Percentiles rank a stretch among this genome's conserved stretches.
Evolutionary conservation across 1,284 basidiomycete species (phyloP).

Genomic region (Trichosporon ovoides): DNA sequence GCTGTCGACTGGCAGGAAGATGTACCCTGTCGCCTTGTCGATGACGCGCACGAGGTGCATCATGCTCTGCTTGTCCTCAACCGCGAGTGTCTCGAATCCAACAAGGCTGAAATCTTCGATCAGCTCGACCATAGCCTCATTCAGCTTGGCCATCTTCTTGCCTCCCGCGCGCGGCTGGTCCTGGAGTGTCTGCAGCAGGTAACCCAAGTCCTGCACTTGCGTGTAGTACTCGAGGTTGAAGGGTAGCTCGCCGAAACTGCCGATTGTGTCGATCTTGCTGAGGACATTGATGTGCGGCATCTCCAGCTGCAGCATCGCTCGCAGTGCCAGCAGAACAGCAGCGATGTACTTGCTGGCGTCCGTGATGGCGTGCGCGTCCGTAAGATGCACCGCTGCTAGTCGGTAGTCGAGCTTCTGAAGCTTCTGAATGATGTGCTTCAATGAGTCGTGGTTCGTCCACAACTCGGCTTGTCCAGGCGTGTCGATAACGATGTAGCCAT

Average conservation of each 20-base stretch:
- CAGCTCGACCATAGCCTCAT: constrained; percentile 82
- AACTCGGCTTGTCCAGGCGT: constrained; percentile 96
- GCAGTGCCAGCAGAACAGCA: constrained; percentile 80
- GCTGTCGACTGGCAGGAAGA: constrained; percentile 59
- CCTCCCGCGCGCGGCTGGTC: constrained; percentile 53
- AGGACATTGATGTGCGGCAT: constrained; percentile 92
- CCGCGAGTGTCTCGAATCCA: constrained; percentile 92
- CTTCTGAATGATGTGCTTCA: constrained; percentile 70
- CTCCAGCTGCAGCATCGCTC: constrained; percentile 97
- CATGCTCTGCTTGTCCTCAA: constrained; percentile 94
- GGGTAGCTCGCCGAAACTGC: constrained; percentile 80
- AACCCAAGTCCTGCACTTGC: constrained; percentile 90
- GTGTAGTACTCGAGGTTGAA: constrained; percentile 99
- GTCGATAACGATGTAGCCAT: constrained; percentile 82
- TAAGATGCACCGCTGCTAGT: constrained; percentile 87
- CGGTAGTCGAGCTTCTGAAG: constrained; percentile 74
- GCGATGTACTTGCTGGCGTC: constrained; percentile 94
- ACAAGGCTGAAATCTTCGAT: constrained; percentile 94
- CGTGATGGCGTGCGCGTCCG: constrained; percentile 94
- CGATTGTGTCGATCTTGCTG: constrained; percentile 87
- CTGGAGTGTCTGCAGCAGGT: constrained; percentile 72
- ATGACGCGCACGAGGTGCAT: constrained; percentile 71
- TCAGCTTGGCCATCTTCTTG: constrained; percentile 68
- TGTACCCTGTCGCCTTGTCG: constrained; percentile 83
- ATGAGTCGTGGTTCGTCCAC: constrained; percentile 86